These are phyloP conservation scores for Colletotrichum tamarilloi DNA, from an alignment of 2,329 filamentous ascomycete genomes.

Conservation along the genomic window DNA sequence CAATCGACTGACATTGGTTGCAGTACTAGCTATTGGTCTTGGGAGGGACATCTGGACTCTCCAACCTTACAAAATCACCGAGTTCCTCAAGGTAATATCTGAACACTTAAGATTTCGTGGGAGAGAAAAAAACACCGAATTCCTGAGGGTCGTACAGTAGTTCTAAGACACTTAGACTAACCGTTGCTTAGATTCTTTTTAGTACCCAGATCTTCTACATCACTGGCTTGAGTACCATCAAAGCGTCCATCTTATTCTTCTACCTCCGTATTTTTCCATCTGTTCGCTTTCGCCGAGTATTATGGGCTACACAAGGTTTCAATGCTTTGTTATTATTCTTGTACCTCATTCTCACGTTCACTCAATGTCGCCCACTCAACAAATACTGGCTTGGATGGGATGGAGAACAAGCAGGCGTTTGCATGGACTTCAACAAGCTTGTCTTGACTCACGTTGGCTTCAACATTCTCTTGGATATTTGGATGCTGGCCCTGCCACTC, in stretches of 20 bases:
- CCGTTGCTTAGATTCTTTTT: background rate
- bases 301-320: constrained; percentile 39
- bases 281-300: constrained; percentile 35
- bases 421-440: constrained; percentile 42
- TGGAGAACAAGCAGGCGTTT: constrained; percentile 44
- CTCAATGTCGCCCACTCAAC: constrained; percentile 46
- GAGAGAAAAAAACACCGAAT: too few relatives aligned
- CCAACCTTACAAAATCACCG: constrained; percentile 1
- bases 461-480: constrained; percentile 46
- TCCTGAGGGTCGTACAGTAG: too few relatives aligned
- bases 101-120: too few relatives aligned
- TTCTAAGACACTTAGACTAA: too few relatives aligned
- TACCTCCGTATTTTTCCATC: constrained; percentile 43
- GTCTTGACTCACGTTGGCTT: constrained; percentile 38
- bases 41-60: constrained; percentile 13
- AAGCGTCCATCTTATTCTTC: constrained; percentile 44
- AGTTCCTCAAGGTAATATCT: constrained; percentile 7
- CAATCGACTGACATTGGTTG: too few relatives aligned
- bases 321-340: constrained; percentile 41
- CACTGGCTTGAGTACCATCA: constrained; percentile 14
- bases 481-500: constrained; percentile 45
- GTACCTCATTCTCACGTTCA: constrained; percentile 42
- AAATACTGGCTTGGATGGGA: constrained; percentile 47
- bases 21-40: constrained; percentile 1
- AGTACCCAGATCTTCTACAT: constrained; percentile 1